A percentile compares a stretch with the other conserved stretches of the same genome.
These are phyloP conservation scores for Kazachstania psychrophila DNA, from an alignment of 805 yeast species.

Conservation along the genomic window DNA sequence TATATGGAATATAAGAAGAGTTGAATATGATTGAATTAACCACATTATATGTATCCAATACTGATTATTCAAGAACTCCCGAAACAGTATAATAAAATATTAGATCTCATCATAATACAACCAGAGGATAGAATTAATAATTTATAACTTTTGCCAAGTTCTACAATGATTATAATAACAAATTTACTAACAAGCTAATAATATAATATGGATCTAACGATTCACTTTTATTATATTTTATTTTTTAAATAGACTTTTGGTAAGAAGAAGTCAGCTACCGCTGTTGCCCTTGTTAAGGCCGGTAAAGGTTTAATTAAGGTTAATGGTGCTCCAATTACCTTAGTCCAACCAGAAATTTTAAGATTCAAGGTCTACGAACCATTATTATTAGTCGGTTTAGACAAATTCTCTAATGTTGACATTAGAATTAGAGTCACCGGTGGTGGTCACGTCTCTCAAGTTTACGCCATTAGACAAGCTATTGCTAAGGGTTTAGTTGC, in stretches of 20 bases:
- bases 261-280: conserved; percentile 99
- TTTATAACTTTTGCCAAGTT: too few relatives aligned
- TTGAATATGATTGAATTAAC: too few relatives aligned
- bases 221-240: conserved; percentile 1
- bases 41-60: too few relatives aligned
- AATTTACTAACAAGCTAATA: too few relatives aligned
- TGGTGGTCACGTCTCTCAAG: conserved; percentile 99
- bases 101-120: too few relatives aligned
- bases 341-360: conserved; percentile 97
- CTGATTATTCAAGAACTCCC: too few relatives aligned
- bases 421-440: conserved; percentile 99
- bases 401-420: conserved; percentile 96
- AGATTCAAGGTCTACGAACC: conserved; percentile 99
- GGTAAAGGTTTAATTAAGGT: conserved; percentile 99
- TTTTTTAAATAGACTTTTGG: conserved; percentile 76
- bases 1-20: too few relatives aligned
- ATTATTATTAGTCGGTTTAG: conserved; percentile 93
- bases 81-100: too few relatives aligned
- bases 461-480: conserved; percentile 99
- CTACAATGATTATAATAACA: too few relatives aligned
- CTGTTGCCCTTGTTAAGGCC: conserved; percentile 99
- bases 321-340: conserved; percentile 98
- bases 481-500: conserved; percentile 99
- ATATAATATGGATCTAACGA: too few relatives aligned
- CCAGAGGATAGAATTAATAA: too few relatives aligned